phyloP scores from a whole-genome alignment of 106 monocot genomes.

The Hemerocallis citrina region DNA sequence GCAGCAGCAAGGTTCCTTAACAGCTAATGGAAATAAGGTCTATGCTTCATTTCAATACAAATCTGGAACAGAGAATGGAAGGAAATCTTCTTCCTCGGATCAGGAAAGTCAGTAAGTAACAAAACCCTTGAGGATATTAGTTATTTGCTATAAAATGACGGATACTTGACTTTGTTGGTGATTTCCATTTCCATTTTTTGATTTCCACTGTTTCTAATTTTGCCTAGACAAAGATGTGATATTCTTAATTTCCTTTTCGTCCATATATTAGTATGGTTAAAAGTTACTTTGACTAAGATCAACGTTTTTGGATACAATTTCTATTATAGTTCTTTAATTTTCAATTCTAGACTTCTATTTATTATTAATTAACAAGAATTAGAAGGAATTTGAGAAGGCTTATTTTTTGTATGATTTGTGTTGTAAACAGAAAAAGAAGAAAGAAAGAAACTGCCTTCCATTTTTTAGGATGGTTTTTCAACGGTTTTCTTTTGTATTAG shows the following conservation, averaged over 20 bases:
- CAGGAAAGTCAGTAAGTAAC: constrained; percentile 71
- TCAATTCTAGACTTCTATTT: too few species aligned
- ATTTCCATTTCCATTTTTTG: background rate
- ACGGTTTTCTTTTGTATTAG: too few species aligned
- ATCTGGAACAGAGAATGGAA: constrained; percentile 35
- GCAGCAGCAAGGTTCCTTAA: constrained; percentile 49
- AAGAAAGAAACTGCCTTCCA: too few species aligned
- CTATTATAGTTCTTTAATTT: background rate
- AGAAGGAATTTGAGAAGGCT: too few species aligned
- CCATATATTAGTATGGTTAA: background rate
- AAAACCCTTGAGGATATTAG: background rate
- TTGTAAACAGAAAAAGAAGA: too few species aligned
- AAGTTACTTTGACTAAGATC: background rate
- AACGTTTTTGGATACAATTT: background rate
- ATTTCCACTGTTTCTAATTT: background rate
- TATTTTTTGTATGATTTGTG: too few species aligned
- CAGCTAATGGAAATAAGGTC: constrained; percentile 31
- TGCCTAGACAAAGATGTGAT: background rate
- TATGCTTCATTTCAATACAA: constrained; percentile 48
- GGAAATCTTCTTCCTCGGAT: constrained; percentile 56
- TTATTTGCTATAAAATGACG: background rate
- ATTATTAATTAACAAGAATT: too few species aligned
- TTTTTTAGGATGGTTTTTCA: too few species aligned
- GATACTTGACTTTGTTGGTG: background rate
- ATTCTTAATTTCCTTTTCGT: background rate